Evolutionary conservation across 352 stramenopile genomes (phyloP).

Genomic region (Pythium aristosporum): DNA sequence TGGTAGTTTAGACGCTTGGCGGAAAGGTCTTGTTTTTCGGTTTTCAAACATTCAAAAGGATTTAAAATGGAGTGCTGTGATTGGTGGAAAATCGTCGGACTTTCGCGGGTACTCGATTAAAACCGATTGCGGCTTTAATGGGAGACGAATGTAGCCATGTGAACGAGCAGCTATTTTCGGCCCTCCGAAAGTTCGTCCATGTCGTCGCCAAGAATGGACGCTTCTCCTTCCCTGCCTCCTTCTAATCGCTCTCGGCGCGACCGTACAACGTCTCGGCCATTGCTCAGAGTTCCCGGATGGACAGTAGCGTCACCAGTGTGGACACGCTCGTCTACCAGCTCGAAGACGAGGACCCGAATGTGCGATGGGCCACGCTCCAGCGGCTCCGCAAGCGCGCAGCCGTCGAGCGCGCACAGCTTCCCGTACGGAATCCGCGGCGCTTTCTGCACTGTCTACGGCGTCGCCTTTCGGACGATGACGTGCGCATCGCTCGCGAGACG

Average conservation of each 20-base stretch:
- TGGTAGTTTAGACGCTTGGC: not conserved
- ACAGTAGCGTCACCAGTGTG: conserved; percentile 31
- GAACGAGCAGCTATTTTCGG: not conserved
- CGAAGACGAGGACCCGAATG: conserved; percentile 62
- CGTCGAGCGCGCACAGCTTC: conserved; percentile 61
- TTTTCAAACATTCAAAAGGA: conserved; percentile 30
- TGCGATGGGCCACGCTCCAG: conserved; percentile 55
- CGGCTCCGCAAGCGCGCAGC: conserved; percentile 67
- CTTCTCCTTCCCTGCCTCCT: not conserved
- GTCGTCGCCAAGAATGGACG: not conserved
- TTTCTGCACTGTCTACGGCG: conserved; percentile 73
- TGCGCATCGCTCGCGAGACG: conserved; percentile 47
- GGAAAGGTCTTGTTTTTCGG: not conserved
- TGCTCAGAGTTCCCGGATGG: not conserved
- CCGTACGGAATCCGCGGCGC: conserved; percentile 65
- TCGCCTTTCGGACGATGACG: conserved; percentile 44
- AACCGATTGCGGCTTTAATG: not conserved
- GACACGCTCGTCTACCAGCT: conserved; percentile 79
- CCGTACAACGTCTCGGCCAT: too few relatives aligned
- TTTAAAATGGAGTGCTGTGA: not conserved
- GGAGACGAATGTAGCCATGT: not conserved
- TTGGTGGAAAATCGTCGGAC: conserved; percentile 13
- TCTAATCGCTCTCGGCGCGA: too few relatives aligned
- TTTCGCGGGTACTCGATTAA: not conserved
- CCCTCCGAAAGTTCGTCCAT: not conserved